These are phyloP conservation scores for Citrus reticulata DNA, from an alignment of 345 rosid genomes.

Conservation along the genomic window DNA sequence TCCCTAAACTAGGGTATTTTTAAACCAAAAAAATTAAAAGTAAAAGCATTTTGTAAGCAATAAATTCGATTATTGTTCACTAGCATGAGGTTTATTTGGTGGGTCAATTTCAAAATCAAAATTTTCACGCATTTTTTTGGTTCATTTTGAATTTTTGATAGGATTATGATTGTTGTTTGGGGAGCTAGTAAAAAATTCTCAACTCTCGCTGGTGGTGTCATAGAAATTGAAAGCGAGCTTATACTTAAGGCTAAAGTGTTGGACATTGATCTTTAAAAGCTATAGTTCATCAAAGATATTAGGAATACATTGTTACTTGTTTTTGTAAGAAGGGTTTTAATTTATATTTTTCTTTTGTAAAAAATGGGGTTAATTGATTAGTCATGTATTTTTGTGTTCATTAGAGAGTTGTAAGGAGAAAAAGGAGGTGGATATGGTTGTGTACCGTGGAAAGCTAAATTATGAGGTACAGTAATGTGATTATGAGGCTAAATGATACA, in stretches of 20 bases:
- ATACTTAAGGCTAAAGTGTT: slow-evolving; percentile 42
- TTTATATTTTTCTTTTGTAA: background rate
- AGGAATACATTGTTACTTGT: slow-evolving; percentile 35
- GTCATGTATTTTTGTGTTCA: background rate
- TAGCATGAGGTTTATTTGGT: background rate
- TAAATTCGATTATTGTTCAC: background rate
- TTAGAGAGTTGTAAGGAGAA: slow-evolving; percentile 68
- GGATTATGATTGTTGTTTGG: slow-evolving; percentile 97
- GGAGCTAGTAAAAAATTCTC: slow-evolving; percentile 84
- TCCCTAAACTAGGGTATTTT: slow-evolving; percentile 86
- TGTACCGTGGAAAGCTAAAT: slow-evolving; percentile 94
- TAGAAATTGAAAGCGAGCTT: slow-evolving; percentile 69
- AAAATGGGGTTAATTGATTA: background rate
- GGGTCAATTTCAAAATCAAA: background rate
- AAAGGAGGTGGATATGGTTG: slow-evolving; percentile 71
- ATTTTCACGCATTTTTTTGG: background rate
- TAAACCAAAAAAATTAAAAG: background rate
- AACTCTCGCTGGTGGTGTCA: slow-evolving; percentile 75
- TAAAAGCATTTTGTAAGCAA: background rate
- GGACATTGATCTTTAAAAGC: background rate
- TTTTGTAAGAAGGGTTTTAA: background rate
- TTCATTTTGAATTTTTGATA: slow-evolving; percentile 4
- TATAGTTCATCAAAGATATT: slow-evolving; percentile 71
- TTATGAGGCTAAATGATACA: slow-evolving; percentile 82
- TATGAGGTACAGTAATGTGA: slow-evolving; percentile 80